phyloP scores from a whole-genome alignment of 768 basidiomycete genomes.

The Macrolepiota fuliginosa region DNA sequence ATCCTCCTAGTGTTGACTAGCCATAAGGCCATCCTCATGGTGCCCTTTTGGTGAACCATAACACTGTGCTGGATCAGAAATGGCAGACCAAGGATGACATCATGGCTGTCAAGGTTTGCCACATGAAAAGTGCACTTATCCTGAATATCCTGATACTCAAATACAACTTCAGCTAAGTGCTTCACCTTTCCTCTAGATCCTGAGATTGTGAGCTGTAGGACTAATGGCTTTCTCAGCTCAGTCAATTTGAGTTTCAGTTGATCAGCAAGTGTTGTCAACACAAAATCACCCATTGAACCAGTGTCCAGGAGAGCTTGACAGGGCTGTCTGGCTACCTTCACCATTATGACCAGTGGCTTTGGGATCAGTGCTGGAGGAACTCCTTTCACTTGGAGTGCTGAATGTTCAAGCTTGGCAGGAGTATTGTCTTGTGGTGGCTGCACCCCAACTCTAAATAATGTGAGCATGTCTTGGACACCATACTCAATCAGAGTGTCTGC shows the following conservation, averaged over 20 bases:
- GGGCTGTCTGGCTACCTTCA: conserved; percentile 26
- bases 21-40: too few species aligned
- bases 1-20: too few species aligned
- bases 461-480: background rate
- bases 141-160: conserved; percentile 31
- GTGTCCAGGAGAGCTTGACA: conserved; percentile 32
- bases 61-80: conserved; percentile 30
- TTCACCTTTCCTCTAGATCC: conserved; percentile 36
- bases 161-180: conserved; percentile 14
- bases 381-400: background rate
- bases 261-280: conserved; percentile 31
- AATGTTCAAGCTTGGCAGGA: background rate
- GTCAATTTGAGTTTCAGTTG: conserved; percentile 25
- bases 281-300: conserved; percentile 36
- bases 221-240: conserved; percentile 26
- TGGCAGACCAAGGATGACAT: conserved; percentile 39
- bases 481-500: too few species aligned
- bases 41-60: too few species aligned
- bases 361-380: conserved; percentile 16
- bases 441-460: background rate
- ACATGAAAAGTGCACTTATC: conserved; percentile 29
- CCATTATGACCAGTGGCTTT: conserved; percentile 26
- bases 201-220: conserved; percentile 33
- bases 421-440: background rate
- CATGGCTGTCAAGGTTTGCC: conserved; percentile 36